Base-by-base conservation (phyloP, 768 basidiomycete genomes). In the Suillus subaureus region DNA sequence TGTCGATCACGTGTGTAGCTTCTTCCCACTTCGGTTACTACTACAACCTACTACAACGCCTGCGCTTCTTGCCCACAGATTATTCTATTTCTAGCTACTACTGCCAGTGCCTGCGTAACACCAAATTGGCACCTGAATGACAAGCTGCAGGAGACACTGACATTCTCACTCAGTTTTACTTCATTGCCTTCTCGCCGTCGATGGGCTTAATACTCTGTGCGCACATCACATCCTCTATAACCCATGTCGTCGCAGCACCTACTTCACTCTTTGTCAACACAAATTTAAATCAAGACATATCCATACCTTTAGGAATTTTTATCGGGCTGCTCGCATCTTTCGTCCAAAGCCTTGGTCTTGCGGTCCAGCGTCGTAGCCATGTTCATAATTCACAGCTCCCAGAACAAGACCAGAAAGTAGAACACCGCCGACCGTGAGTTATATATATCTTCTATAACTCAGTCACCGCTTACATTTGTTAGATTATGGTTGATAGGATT, bases 321-420 rank as follows among this genome's bases (percentile, higher is more conserved):
- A 80, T 89, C 62, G 94, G 94, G 31, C 85, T 97, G 47, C 74
- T 94, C 15, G 92, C 94, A 18, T 93, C 91, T 6, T 93, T 92
- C 73, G 82, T 96, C n/a, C 95, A 97, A 77, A 93, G 91, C 26
- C 81, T 96, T 12, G 95, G 95, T 23, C 84, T 98, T 49, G 96
- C 96, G 31, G 89, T 98, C 63, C 96, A 97, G 75, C 89, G 96
- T 66, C 95, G 96, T 81, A 94, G 92, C 70, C 96, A 98, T 83
- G 85, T 97, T 58, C 79, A 89, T 60, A 93, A 96, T 73, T 91
- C 94, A 70, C 77, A 79, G 3, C 82, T 90, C 13, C 93, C 94
- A 4, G 83, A 87, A 62, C 73, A 83, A 28, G 77, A 86, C 61
- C 88, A 88, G 73, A 83, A 83, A 64, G 83, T 86, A 31, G 94